phyloP scores from a whole-genome alignment of 768 basidiomycete genomes.

The Gymnopilus dilepis region DNA sequence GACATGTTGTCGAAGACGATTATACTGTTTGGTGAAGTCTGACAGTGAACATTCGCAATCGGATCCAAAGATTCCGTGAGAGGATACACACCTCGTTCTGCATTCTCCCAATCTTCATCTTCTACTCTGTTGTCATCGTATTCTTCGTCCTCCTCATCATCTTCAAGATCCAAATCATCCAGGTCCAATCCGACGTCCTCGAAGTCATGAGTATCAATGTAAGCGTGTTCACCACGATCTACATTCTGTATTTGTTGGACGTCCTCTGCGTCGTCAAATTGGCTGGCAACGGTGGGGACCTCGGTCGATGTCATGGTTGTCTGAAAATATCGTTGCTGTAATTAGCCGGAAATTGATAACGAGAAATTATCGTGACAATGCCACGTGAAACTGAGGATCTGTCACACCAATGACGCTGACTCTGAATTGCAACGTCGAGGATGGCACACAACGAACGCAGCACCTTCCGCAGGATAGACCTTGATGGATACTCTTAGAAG shows the following conservation, averaged over 20 bases:
- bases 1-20: conserved; percentile 90
- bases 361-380: too few species aligned
- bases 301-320: conserved; percentile 35
- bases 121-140: conserved; percentile 70
- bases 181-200: conserved; percentile 23
- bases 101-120: conserved; percentile 89
- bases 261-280: conserved; percentile 66
- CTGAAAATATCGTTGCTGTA: background rate
- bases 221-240: conserved; percentile 38
- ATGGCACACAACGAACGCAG: too few species aligned
- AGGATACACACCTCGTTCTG: conserved; percentile 69
- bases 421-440: background rate
- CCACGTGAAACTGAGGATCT: too few species aligned
- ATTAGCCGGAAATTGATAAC: background rate
- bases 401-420: background rate
- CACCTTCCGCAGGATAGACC: too few species aligned
- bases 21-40: conserved; percentile 99
- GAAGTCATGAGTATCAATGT: conserved; percentile 49
- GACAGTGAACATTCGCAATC: conserved; percentile 23
- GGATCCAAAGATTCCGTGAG: background rate
- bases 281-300: conserved; percentile 48
- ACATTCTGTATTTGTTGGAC: conserved; percentile 18
- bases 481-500: conserved; percentile 49
- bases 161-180: conserved; percentile 44
- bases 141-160: conserved; percentile 49